These are phyloP conservation scores for Teunomyces barrocoloradensis DNA, from an alignment of 805 yeast genomes.

Conservation along the genomic window DNA sequence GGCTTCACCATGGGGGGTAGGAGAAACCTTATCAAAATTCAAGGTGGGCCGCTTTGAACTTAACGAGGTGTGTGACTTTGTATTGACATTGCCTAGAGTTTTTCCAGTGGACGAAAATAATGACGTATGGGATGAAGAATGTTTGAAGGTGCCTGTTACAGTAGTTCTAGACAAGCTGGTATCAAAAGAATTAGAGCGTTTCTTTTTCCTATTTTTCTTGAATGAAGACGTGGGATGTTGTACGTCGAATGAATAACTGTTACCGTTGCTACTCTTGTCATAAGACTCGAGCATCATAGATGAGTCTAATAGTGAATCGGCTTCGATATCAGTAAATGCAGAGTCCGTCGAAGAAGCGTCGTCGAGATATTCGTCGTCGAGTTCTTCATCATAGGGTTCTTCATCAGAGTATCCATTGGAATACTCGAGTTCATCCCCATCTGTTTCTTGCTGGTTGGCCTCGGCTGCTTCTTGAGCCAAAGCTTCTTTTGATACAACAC, in stretches of 20 bases:
- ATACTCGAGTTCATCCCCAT: slow-evolving; percentile 10
- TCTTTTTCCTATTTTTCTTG: slow-evolving; percentile 17
- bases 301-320: slow-evolving; percentile 33
- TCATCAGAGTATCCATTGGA: slow-evolving; percentile 18
- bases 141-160: slow-evolving; percentile 1
- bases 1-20: slow-evolving; percentile 2
- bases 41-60: slow-evolving; percentile 4
- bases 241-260: slow-evolving; percentile 17
- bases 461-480: slow-evolving; percentile 4
- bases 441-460: slow-evolving; percentile 5
- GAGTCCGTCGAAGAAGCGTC: slow-evolving; percentile 36
- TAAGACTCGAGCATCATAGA: slow-evolving; percentile 25
- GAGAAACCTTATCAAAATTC: slow-evolving; percentile 22
- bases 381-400: slow-evolving; percentile 26
- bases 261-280: slow-evolving; percentile 7
- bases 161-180: slow-evolving; percentile 10
- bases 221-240: slow-evolving; percentile 8
- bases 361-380: slow-evolving; percentile 22
- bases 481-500: slow-evolving; percentile 12
- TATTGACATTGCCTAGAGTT: background rate
- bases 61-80: background rate
- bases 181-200: slow-evolving; percentile 16
- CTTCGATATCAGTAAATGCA: slow-evolving; percentile 44
- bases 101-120: background rate
- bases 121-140: slow-evolving; percentile 2